Percentiles rank a stretch among this genome's conserved stretches.
phyloP scores from a whole-genome alignment of 306 rosid species.

The Glycine soja region DNA sequence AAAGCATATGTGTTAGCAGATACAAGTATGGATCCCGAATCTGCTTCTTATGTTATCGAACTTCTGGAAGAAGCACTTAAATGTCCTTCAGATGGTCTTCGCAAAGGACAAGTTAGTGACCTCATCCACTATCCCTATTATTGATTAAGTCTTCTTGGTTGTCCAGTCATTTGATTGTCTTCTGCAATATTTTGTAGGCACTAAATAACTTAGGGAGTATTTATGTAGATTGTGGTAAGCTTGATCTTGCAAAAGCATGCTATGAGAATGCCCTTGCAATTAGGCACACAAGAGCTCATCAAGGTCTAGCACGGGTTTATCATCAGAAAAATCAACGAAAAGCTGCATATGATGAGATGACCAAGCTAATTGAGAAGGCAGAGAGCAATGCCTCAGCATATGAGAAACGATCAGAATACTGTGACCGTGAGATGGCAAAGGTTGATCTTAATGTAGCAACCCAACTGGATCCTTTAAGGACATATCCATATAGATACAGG shows the following conservation, averaged over 20 bases:
- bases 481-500: slow-evolving; percentile 82
- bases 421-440: slow-evolving; percentile 70
- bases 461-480: slow-evolving; percentile 71
- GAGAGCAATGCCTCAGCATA: slow-evolving; percentile 73
- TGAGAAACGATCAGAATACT: slow-evolving; percentile 82
- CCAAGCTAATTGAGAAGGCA: slow-evolving; percentile 72
- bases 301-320: slow-evolving; percentile 79
- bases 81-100: slow-evolving; percentile 86
- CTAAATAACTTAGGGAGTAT: slow-evolving; percentile 77
- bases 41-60: slow-evolving; percentile 60
- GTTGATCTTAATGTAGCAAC: slow-evolving; percentile 70
- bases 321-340: slow-evolving; percentile 66
- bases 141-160: background rate
- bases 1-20: slow-evolving; percentile 77
- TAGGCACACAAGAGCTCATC: slow-evolving; percentile 84
- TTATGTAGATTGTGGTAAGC: slow-evolving; percentile 71
- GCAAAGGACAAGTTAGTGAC: slow-evolving; percentile 79
- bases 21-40: slow-evolving; percentile 56
- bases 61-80: slow-evolving; percentile 72
- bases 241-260: slow-evolving; percentile 70
- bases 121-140: background rate
- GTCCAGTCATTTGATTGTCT: slow-evolving; percentile 43
- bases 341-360: slow-evolving; percentile 83
- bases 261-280: slow-evolving; percentile 76
- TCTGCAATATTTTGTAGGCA: slow-evolving; percentile 61